Evolutionary conservation across 805 yeast species (phyloP), one percentile per base, ranked within the genome.

Genomic region (Candida montana): DNA sequence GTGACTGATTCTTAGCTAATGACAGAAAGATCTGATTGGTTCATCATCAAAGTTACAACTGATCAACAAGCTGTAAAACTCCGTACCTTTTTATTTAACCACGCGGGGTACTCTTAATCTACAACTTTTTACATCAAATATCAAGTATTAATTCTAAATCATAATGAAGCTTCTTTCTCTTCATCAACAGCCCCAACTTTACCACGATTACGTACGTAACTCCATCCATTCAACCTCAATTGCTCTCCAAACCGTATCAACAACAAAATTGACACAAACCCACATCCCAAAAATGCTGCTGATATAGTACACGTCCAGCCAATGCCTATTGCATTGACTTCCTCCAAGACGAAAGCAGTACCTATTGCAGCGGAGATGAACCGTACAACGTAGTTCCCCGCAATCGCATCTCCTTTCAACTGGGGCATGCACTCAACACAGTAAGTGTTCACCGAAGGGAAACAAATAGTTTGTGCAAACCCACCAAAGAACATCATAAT

Each of bases 401-500:
- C 79, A 32, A 77, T 71, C 2, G 77, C 81, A 51, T 72, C 81
- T 17, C 81, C 78, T 27, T 65, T 67, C 33, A 77, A 52, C 26
- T 71, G 65, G 1, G 81, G 80, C 69, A 75, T 64, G 5, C 75
- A 69, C 49, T 77, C 83, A 20, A 76, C 75, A 58, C 81, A 75
- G 51, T 77, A 77, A 3, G 81, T 69, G 49, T 77, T 77, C 31
- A 73, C 52, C 15, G 74, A 66, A 1, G 82, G 79, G 50, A 74
- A 77, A 9, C 68, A 55, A 20, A 69, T 58, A 0, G 80, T 73
- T 52, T 77, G 82, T 0, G 72, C 73, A 35, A 74, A 42, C 0
- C 78, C 82, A 35, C 65, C 62, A 17, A 68, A 20, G 46, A 75
- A 75, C 68, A 77, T 58, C 43, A 67, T 59, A 2, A 76, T 61